Evolutionary conservation across 2,329 filamentous ascomycete species (phyloP).

Genomic region (Talaromyces atroroseus): DNA sequence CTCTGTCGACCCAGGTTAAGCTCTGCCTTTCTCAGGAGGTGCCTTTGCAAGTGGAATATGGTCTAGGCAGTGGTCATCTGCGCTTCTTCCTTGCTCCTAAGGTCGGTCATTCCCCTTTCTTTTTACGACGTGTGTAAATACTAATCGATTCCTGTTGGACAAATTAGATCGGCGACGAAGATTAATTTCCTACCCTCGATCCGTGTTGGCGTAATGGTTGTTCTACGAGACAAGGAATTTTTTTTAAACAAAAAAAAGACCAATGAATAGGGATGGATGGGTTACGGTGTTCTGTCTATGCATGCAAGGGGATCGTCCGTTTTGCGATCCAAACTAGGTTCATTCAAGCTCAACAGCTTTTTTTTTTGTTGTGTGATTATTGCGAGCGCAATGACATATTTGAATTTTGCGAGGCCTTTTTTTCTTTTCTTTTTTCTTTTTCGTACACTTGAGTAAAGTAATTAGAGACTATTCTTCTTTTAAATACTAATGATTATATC

Average conservation of each 20-base stretch:
- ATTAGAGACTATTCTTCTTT: not conserved
- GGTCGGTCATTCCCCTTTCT: slow-evolving; percentile 49
- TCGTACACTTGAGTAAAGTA: not conserved
- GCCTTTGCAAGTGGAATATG: slow-evolving; percentile 90
- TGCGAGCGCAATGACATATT: not conserved
- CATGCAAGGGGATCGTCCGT: not conserved
- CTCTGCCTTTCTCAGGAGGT: slow-evolving; percentile 95
- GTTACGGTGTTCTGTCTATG: not conserved
- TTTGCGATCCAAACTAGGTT: not conserved
- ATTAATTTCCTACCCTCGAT: slow-evolving; percentile 27
- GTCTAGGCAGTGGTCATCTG: slow-evolving; percentile 76
- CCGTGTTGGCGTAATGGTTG: slow-evolving; percentile 14
- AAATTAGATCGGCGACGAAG: slow-evolving; percentile 58
- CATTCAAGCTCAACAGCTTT: not conserved
- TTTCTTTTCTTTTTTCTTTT: not conserved
- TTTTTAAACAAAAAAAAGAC: not conserved
- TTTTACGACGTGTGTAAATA: not conserved
- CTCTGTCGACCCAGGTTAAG: slow-evolving; percentile 74
- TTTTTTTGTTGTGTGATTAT: not conserved
- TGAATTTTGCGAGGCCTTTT: not conserved
- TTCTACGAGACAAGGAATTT: not conserved
- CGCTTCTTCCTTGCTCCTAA: slow-evolving; percentile 98
- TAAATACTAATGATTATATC: not conserved
- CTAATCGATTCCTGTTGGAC: not conserved
- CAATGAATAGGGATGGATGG: not conserved